Evolutionary conservation across 2,329 filamentous ascomycete genomes (phyloP).

Genomic region (Pyrenochaeta sp.): DNA sequence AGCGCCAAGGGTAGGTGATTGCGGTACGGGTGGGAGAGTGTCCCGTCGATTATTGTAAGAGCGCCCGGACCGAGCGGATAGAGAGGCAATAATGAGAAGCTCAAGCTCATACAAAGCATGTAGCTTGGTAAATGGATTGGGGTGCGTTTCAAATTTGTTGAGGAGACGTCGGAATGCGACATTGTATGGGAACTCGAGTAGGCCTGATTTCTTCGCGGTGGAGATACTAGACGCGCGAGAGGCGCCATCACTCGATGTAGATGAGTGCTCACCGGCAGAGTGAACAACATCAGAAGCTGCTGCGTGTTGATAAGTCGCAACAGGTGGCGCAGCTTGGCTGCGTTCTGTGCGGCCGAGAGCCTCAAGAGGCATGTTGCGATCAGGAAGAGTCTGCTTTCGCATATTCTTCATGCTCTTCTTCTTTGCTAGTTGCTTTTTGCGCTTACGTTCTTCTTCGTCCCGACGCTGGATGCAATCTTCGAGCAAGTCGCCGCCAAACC

Average conservation of each 20-base stretch:
- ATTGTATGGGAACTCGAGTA: slow-evolving; percentile 77
- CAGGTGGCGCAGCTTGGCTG: slow-evolving; percentile 50
- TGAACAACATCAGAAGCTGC: slow-evolving; percentile 48
- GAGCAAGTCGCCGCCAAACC: slow-evolving; percentile 72
- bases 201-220: slow-evolving; percentile 52
- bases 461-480: slow-evolving; percentile 52
- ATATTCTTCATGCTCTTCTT: slow-evolving; percentile 69
- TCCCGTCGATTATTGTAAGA: slow-evolving; percentile 51
- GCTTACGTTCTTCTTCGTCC: slow-evolving; percentile 51
- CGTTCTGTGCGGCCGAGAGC: slow-evolving; percentile 52
- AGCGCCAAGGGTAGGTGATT: slow-evolving; percentile 54
- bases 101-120: slow-evolving; percentile 83
- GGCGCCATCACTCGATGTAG: slow-evolving; percentile 55
- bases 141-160: slow-evolving; percentile 85
- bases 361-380: slow-evolving; percentile 52
- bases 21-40: slow-evolving; percentile 52
- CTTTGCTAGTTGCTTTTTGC: slow-evolving; percentile 46
- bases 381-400: slow-evolving; percentile 42
- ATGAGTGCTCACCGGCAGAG: slow-evolving; percentile 55
- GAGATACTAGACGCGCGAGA: slow-evolving; percentile 50
- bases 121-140: slow-evolving; percentile 86
- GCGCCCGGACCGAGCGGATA: slow-evolving; percentile 64
- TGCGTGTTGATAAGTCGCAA: slow-evolving; percentile 52
- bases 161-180: slow-evolving; percentile 81
- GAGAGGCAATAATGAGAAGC: slow-evolving; percentile 78